Evolutionary conservation across 106 monocot species (phyloP), one percentile per base, ranked within the genome.

Genomic region (Gastrodia elata): DNA sequence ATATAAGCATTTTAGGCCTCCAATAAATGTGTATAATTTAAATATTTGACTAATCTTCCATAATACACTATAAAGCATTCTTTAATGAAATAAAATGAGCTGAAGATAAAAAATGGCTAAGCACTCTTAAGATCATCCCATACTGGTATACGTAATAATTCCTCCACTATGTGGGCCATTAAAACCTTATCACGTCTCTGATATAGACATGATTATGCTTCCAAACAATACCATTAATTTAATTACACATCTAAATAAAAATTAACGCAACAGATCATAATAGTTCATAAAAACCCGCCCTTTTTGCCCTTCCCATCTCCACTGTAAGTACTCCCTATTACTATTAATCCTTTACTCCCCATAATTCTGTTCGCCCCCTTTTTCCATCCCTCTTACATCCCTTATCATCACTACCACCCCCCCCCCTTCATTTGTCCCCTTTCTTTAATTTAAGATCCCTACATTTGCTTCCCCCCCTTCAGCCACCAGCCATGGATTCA

Each of bases 111-210:
- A n/a, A n/a, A n/a, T n/a, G n/a, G n/a, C n/a, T n/a, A n/a, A n/a
- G n/a, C n/a, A n/a, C n/a, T n/a, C n/a, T n/a, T n/a, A n/a, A n/a
- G n/a, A n/a, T n/a, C n/a, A n/a, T n/a, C n/a, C n/a, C n/a, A n/a
- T n/a, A n/a, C n/a, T n/a, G n/a, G n/a, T n/a, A n/a, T 52, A 6
- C 9, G 52, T 22, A 52, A 52, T 52, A 52, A 52, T 52, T 52
- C 22, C 22, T n/a, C n/a, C 52, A 52, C 52, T 52, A 22, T 52
- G 52, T 52, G 52, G 52, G 52, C 52, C 52, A 42, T 22, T 18
- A 52, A 52, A 52, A 52, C 52, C 52, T 52, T 52, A 18, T 52
- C 52, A n/a, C 52, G 22, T 52, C 52, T 52, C 52, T 52, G 52
- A 20, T 46, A 46, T 14, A 18, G 46, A 9, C 44, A 44, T 44